These are phyloP conservation scores for Flaveria linearis DNA, from an alignment of 129 eudicot species.

Conservation along the genomic window DNA sequence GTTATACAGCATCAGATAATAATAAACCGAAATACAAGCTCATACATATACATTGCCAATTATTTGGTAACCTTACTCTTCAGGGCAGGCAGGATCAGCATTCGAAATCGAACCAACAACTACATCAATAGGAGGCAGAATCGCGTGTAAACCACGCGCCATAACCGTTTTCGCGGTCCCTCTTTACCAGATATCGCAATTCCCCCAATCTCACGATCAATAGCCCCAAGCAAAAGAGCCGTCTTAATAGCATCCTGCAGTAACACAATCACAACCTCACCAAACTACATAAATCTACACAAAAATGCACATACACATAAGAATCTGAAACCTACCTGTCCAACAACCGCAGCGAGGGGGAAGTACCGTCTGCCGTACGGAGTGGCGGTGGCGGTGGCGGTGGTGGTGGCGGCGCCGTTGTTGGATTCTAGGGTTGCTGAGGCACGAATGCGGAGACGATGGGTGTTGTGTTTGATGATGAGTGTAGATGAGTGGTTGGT, in stretches of 20 bases:
- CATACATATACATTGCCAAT: not conserved
- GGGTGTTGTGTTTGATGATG: conserved; percentile 37
- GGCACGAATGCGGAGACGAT: conserved; percentile 53
- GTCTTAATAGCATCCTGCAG: conserved; percentile 94
- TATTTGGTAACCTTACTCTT: conserved; percentile 74
- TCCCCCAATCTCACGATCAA: conserved; percentile 95
- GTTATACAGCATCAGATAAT: not conserved
- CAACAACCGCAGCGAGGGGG: conserved; percentile 97
- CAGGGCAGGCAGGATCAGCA: conserved; percentile 92
- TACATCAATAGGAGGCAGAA: conserved; percentile 95
- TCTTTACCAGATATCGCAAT: conserved; percentile 91
- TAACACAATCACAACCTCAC: conserved; percentile 23
- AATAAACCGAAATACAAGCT: not conserved
- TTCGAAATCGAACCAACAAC: conserved; percentile 87
- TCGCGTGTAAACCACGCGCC: conserved; percentile 98
- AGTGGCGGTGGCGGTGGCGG: conserved; percentile 8
- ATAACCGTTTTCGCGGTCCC: conserved; percentile 97
- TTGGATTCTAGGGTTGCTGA: conserved; percentile 65
- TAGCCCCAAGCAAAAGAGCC: conserved; percentile 95
- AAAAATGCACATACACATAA: no score
- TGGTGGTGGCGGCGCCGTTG: conserved; percentile 61
- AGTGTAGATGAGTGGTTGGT: conserved; percentile 24
- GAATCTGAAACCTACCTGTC: conserved; percentile 54
- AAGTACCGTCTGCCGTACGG: conserved; percentile 74
- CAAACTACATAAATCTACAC: conserved; percentile 5